Conservation (phyloP, 2,329 filamentous ascomycete genomes). For the Fusarium penzigii region DNA sequence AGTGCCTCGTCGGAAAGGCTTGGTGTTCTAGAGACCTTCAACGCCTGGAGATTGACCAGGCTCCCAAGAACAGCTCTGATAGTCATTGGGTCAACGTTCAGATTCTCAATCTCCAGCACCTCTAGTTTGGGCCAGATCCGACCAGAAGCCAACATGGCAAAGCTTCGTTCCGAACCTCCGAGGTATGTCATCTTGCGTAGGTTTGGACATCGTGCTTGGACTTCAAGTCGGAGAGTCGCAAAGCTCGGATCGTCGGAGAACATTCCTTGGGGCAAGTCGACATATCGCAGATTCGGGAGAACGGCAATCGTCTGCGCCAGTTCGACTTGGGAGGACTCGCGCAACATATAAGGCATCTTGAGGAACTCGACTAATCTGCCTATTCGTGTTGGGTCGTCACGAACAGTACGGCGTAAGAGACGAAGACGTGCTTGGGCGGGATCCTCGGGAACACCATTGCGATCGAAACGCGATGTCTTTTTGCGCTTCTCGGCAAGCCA, state of each 20-base stretch:
- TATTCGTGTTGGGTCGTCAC: conserved; percentile 70
- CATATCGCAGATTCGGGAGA: conserved; percentile 80
- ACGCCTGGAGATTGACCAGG: conserved; percentile 67
- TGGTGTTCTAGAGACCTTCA: conserved; percentile 71
- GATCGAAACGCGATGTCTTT: conserved; percentile 69
- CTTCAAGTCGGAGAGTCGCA: conserved; percentile 75
- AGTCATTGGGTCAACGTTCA: conserved; percentile 69
- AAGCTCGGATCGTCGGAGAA: conserved; percentile 79
- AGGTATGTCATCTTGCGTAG: conserved; percentile 88
- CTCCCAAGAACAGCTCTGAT: conserved; percentile 71
- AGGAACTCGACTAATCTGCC: conserved; percentile 74
- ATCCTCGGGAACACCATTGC: conserved; percentile 80
- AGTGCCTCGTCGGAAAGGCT: conserved; percentile 80
- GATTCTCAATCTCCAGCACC: conserved; percentile 67
- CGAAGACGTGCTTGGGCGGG: conserved; percentile 73
- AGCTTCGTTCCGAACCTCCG: conserved; percentile 73
- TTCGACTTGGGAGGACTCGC: conserved; percentile 81
- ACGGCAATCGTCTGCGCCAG: conserved; percentile 84
- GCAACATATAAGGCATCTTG: conserved; percentile 93
- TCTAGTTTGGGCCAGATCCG: conserved; percentile 70
- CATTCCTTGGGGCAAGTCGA: conserved; percentile 87
- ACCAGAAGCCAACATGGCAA: conserved; percentile 68
- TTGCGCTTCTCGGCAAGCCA: conserved; percentile 78
- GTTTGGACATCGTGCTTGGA: conserved; percentile 80
- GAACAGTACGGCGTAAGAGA: conserved; percentile 78